A percentile compares a stretch with the other conserved stretches of the same genome.
phyloP scores from a whole-genome alignment of 495 filamentous ascomycete genomes.

The Peziza echinospora region DNA sequence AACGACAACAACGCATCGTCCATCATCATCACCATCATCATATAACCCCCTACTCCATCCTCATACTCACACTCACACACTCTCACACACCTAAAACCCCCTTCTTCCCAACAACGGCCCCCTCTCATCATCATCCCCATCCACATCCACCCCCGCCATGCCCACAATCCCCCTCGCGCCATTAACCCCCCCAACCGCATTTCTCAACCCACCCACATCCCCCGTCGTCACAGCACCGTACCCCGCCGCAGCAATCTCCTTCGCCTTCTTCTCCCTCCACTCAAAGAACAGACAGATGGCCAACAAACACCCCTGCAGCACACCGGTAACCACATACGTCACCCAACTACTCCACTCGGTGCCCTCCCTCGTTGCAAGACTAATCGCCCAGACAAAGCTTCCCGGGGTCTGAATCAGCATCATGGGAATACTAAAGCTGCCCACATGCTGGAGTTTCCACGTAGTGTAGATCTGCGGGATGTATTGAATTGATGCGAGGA shows the following conservation, averaged over 20 bases:
- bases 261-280: constrained; percentile 20
- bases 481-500: constrained; percentile 77
- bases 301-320: constrained; percentile 65
- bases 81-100: no score
- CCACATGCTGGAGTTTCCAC: constrained; percentile 57
- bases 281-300: constrained; percentile 65
- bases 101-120: no score
- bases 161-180: no score
- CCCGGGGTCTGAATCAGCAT: constrained; percentile 97
- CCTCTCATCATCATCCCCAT: no score
- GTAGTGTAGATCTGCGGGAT: constrained; percentile 88
- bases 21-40: no score
- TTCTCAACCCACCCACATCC: background rate
- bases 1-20: no score
- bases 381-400: constrained; percentile 68
- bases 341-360: constrained; percentile 92
- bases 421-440: constrained; percentile 85
- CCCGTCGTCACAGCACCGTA: constrained; percentile 1
- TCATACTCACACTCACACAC: no score
- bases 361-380: constrained; percentile 60
- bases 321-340: constrained; percentile 63
- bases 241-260: constrained; percentile 1
- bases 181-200: no score
- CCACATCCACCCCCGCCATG: no score
- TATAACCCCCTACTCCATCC: no score